Base-by-base conservation (phyloP, 495 filamentous ascomycete species). In the Trypethelium eluteriae region DNA sequence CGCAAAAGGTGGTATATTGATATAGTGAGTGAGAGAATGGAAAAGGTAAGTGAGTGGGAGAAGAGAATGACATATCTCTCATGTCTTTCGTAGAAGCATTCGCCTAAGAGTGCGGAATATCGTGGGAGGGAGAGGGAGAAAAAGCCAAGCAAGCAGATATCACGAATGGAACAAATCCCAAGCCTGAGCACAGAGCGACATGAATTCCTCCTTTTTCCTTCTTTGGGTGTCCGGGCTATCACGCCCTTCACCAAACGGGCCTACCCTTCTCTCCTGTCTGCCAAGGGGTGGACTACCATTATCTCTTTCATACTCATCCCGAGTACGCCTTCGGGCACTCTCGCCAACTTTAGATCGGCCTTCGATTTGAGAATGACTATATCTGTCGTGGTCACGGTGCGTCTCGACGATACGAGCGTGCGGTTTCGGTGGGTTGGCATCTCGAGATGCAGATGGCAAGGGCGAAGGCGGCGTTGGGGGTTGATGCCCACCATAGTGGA, bases 91-190 rank as follows among this genome's bases (percentile, higher is more conserved):
- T 32, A 25, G 53, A 7, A 36, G n/a, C 59, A 36, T 11, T 25
- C 11, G 49, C 59, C 6, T 4, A 62, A 38, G 18, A 25, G 59
- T 11, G 32, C 16, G 32, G 35, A 32, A 38, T 16, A 62, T 34
- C 32, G 38, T 4, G 59, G 12, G 6, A 62, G 64, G 57, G 39
- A 25, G n/a, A 38, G 7, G 39, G n/a, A 16, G 14, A 9, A 11
- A 36, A 38, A 41, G 6, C 11, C 41, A 44, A 44, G 14, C 41
- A 5, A 61, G 11, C 12, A 9, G 25, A 62, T 39, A 41, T 49
- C 25, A 98, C 62, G 92, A 96, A 80, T 98, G 94, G 75, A 98
- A 95, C 63, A 98, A 74, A 79, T 98, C 94, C 94, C 94, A 98
- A 35, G 93, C 93, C 72, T 91, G 81, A 62, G 88, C 85, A 73